phyloP scores from a whole-genome alignment of 2,329 filamentous ascomycete genomes.

The Furcasterigmium sp. region DNA sequence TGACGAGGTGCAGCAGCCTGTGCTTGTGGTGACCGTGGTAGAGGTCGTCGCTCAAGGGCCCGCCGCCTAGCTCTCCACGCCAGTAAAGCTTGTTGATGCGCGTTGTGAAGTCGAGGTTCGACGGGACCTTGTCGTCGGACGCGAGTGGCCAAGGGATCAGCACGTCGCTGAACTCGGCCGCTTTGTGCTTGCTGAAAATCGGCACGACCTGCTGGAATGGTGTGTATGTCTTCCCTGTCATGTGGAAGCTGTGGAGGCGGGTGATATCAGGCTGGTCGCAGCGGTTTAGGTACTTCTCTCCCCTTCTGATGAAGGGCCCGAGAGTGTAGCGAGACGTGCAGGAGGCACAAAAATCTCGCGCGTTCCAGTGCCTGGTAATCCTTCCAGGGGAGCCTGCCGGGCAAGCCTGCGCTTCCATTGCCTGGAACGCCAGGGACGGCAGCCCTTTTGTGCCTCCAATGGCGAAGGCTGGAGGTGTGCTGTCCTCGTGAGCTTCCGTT shows the following conservation, averaged over 20 bases:
- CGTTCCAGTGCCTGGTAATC: slow-evolving; percentile 56
- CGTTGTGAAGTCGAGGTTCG: slow-evolving; percentile 44
- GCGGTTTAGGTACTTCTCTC: slow-evolving; percentile 58
- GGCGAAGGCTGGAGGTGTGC: background rate
- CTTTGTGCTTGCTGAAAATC: slow-evolving; percentile 71
- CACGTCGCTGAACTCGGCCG: slow-evolving; percentile 69
- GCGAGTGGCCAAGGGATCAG: slow-evolving; percentile 57
- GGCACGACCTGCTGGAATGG: slow-evolving; percentile 63
- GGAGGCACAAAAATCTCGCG: slow-evolving; percentile 55
- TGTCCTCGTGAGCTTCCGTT: slow-evolving; percentile 1
- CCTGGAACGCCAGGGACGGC: slow-evolving; percentile 27
- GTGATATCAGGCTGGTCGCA: slow-evolving; percentile 76
- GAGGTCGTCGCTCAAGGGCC: slow-evolving; percentile 40
- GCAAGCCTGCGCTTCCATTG: slow-evolving; percentile 49
- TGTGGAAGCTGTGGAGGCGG: slow-evolving; percentile 68
- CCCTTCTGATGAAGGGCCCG: slow-evolving; percentile 62
- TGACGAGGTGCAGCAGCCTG: slow-evolving; percentile 65
- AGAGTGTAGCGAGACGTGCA: slow-evolving; percentile 62
- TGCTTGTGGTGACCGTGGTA: slow-evolving; percentile 65
- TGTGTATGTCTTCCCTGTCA: slow-evolving; percentile 57
- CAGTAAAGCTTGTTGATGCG: slow-evolving; percentile 67
- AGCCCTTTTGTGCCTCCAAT: background rate
- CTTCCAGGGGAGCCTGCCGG: slow-evolving; percentile 56
- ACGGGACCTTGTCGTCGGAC: slow-evolving; percentile 39
- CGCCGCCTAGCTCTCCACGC: slow-evolving; percentile 64